Evolutionary conservation across 257 asterid genomes (phyloP).

Genomic region (Capsicum rhomboideum): DNA sequence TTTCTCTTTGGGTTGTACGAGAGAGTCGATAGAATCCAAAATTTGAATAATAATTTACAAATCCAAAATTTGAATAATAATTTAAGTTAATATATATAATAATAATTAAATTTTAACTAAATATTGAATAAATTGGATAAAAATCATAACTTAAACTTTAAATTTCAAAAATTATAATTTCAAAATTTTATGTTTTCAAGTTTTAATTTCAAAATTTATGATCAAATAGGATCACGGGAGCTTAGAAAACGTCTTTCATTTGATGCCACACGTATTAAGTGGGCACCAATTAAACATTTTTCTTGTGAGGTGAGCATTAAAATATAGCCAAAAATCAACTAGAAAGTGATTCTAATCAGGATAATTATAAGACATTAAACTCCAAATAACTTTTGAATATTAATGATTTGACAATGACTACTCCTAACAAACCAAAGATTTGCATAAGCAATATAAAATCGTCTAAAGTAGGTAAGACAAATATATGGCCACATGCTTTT

Average conservation of each 20-base stretch:
- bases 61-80: not conserved
- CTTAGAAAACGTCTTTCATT: not conserved
- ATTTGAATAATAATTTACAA: too few relatives aligned
- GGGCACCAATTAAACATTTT: not conserved
- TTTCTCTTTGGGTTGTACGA: not conserved
- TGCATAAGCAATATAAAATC: slow-evolving; percentile 8
- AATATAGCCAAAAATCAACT: not conserved
- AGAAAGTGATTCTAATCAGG: not conserved
- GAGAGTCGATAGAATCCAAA: not conserved
- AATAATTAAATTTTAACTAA: not conserved
- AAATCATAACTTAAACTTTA: not conserved
- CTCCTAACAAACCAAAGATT: not conserved
- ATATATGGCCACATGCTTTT: slow-evolving; percentile 34
- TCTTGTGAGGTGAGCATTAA: not conserved
- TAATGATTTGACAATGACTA: slow-evolving; percentile 1
- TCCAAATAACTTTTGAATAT: not conserved
- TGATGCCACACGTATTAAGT: not conserved
- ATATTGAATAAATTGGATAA: not conserved
- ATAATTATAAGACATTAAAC: not conserved
- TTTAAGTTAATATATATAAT: not conserved
- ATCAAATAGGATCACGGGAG: not conserved
- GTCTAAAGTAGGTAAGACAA: slow-evolving; percentile 18
- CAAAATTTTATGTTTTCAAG: too few relatives aligned
- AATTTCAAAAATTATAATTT: not conserved
- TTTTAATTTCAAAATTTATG: not conserved